Evolutionary conservation across 192 early-diverging fungal genomes (phyloP).

Genomic region (Backusella morwellensis): DNA sequence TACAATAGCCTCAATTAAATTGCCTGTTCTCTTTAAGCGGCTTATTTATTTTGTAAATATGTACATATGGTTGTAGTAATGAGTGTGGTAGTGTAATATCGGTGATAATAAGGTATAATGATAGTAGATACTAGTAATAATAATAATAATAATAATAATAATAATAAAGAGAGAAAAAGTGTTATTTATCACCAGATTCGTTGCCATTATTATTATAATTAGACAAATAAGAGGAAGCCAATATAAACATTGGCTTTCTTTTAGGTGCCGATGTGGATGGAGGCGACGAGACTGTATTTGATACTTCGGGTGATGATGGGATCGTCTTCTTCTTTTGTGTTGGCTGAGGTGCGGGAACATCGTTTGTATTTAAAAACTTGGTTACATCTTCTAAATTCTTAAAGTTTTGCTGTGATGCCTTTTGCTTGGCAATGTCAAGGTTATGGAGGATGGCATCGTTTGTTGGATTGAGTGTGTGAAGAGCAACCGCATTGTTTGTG

Average conservation of each 20-base stretch:
- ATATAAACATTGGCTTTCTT: constrained; percentile 35
- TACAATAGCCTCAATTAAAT: no score
- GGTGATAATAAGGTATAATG: no score
- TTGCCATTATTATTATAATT: constrained; percentile 15
- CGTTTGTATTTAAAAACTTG: background rate
- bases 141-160: background rate
- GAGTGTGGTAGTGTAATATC: no score
- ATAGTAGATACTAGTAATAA: background rate
- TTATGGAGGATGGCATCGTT: constrained; percentile 10
- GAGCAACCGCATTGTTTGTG: background rate
- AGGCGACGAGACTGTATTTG: background rate
- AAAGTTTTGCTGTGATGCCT: background rate
- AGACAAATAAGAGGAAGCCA: constrained; percentile 35
- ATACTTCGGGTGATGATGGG: background rate
- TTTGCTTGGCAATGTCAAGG: constrained; percentile 7
- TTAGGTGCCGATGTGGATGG: constrained; percentile 9
- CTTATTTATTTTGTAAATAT: background rate
- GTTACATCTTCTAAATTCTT: constrained; percentile 3
- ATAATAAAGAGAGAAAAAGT: background rate
- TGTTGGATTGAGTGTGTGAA: background rate
- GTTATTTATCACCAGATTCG: constrained; percentile 1
- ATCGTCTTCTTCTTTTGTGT: no score
- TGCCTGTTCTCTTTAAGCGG: no score
- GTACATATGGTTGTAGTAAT: background rate
- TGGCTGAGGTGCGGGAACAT: background rate